These are phyloP conservation scores for Exophiala lecanii-corni DNA, from an alignment of 2,329 filamentous ascomycete species.

Conservation along the genomic window DNA sequence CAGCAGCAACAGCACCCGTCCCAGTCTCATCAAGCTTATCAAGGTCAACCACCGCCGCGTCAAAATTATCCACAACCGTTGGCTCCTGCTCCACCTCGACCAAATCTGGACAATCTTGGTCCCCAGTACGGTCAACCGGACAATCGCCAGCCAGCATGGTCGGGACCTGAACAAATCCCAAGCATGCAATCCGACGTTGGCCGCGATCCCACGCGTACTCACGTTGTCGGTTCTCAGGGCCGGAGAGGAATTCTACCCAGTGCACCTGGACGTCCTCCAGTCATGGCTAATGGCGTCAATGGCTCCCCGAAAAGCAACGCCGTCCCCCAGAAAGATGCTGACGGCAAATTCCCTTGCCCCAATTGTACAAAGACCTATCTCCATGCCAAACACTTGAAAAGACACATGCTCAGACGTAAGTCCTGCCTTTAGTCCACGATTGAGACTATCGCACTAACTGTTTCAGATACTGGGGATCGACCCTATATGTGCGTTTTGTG, in stretches of 20 bases:
- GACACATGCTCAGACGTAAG: constrained; percentile 93
- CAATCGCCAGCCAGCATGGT: constrained; percentile 42
- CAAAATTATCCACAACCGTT: constrained; percentile 71
- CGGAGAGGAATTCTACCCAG: constrained; percentile 87
- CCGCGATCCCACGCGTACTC: constrained; percentile 54
- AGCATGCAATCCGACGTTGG: constrained; percentile 36
- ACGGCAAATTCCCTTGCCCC: constrained; percentile 96
- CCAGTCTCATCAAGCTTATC: constrained; percentile 35
- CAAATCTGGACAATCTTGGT: constrained; percentile 66
- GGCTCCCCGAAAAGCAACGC: constrained; percentile 70
- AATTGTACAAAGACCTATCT: constrained; percentile 98
- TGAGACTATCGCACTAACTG: constrained; percentile 26
- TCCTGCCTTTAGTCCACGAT: constrained; percentile 12
- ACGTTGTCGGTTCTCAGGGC: constrained; percentile 92
- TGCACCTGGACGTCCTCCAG: constrained; percentile 77
- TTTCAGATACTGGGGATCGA: constrained; percentile 85
- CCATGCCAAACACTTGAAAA: constrained; percentile 95
- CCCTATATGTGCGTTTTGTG: constrained; percentile 98
- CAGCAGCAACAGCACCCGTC: constrained; percentile 38
- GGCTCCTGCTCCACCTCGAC: constrained; percentile 61
- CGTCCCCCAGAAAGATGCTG: constrained; percentile 89
- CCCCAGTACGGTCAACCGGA: constrained; percentile 50
- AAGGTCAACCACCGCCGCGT: constrained; percentile 55
- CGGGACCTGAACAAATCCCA: constrained; percentile 37
- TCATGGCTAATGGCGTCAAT: constrained; percentile 59